Evolutionary conservation across 2,329 filamentous ascomycete species (phyloP), one percentile per base, ranked within the genome.

Genomic region (Colletotrichum acutatum): DNA sequence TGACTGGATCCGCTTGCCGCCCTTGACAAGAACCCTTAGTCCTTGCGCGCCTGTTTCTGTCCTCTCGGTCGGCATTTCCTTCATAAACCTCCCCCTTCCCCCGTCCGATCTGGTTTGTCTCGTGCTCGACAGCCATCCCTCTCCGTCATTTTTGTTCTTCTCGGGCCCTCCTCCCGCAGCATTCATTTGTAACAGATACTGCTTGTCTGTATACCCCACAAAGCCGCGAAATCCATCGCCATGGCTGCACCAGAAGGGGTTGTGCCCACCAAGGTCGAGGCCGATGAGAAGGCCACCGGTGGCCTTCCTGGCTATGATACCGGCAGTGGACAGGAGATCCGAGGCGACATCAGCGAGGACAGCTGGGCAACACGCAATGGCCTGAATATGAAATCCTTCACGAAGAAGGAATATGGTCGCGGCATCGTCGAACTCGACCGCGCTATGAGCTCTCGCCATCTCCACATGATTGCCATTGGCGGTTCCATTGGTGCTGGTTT

Each of bases 391-490:
- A 77, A 82, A n/a, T 84, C 83, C 12, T 84, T 84, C 82, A 80
- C 79, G 77, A 80, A 77, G 74, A 77, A 78, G 52, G 74, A 75
- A 12, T 59, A 74, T 49, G 70, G 73, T 24, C 59, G 26, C 4
- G 75, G 75, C 24, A 30, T 74, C 26, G 62, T 76, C 64, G 80
- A 86, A 75, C 80, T 87, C 62, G 83, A 86, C 75, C 82, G 83
- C 54, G 78, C 82, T 76, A 88, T 91, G 84, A 87, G 88, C 83
- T 83, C 83, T 49, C 87, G 89, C 74, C 89, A 91, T 79, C 81
- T 91, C 75, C 87, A 91, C 82, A 90, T 90, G 89, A 90, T 90
- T 80, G 87, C 88, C 77, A 90, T 90, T 69, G 88, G 88, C 77
- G 89, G 89, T 66, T 89, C 88, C 22, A 91, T 91, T 66, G 89